phyloP scores from a whole-genome alignment of 2,329 filamentous ascomycete genomes.

The Rachicladosporium sp. region DNA sequence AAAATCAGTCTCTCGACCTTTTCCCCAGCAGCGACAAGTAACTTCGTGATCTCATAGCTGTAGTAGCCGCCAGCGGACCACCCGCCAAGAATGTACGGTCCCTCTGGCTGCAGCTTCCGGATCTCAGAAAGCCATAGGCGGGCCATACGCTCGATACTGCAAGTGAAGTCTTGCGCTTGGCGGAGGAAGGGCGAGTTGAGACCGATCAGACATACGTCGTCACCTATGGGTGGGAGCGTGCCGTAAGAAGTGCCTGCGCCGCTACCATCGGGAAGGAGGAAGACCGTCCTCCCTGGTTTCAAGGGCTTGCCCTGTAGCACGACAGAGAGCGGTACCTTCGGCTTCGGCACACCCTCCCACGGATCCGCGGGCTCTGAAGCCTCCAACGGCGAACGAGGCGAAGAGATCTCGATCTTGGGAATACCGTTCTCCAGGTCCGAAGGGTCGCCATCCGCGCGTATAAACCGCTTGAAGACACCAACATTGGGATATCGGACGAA shows the following conservation, averaged over 20 bases:
- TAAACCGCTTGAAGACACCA: conserved; percentile 13
- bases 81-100: conserved; percentile 44
- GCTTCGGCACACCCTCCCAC: conserved; percentile 20
- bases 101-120: conserved; percentile 54
- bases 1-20: conserved; percentile 39
- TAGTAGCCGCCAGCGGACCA: conserved; percentile 46
- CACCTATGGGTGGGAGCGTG: conserved; percentile 42
- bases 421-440: neutral
- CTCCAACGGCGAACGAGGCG: conserved; percentile 3
- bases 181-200: conserved; percentile 63
- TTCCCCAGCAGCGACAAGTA: conserved; percentile 36
- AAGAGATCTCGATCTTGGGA: neutral
- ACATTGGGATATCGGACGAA: conserved; percentile 17
- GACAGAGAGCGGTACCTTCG: conserved; percentile 32
- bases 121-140: conserved; percentile 56
- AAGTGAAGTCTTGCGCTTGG: conserved; percentile 51
- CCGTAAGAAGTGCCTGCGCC: conserved; percentile 57
- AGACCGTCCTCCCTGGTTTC: conserved; percentile 42
- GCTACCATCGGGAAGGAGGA: conserved; percentile 40
- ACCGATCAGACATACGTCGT: conserved; percentile 38
- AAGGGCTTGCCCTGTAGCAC: conserved; percentile 45
- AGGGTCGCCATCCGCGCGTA: conserved; percentile 2
- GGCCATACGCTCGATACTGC: conserved; percentile 53
- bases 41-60: conserved; percentile 38
- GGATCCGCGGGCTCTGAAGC: conserved; percentile 16